These are phyloP conservation scores for Cantharellus anzutake DNA, from an alignment of 768 basidiomycete genomes.

Conservation along the genomic window DNA sequence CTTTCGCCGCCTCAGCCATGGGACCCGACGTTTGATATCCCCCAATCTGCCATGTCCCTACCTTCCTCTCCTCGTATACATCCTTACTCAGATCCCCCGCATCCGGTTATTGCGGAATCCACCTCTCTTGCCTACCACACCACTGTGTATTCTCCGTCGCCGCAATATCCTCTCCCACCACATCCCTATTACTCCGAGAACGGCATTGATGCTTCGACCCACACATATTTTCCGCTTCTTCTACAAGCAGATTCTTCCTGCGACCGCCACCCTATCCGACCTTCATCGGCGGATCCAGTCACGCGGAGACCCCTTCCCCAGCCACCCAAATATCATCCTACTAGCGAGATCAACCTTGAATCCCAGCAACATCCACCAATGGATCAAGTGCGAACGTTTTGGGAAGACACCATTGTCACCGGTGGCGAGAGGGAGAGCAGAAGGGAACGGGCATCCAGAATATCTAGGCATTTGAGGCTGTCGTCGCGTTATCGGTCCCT, in stretches of 20 bases:
- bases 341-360: not conserved
- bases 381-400: not conserved
- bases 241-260: not conserved
- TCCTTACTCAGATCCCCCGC: too few relatives aligned
- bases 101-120: not conserved
- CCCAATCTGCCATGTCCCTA: too few relatives aligned
- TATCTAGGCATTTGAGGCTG: constrained; percentile 37
- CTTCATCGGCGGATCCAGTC: not conserved
- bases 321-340: not conserved
- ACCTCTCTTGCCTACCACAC: not conserved
- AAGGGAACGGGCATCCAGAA: constrained; percentile 37
- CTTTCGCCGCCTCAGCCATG: too few relatives aligned
- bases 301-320: not conserved
- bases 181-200: not conserved
- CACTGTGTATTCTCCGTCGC: not conserved
- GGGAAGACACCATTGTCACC: not conserved
- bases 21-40: too few relatives aligned
- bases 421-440: constrained; percentile 21
- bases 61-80: too few relatives aligned
- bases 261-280: not conserved
- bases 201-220: not conserved
- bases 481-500: constrained; percentile 40
- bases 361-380: not conserved
- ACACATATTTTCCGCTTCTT: not conserved
- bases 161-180: not conserved